Evolutionary conservation across 768 basidiomycete species (phyloP).

Genomic region (Leucocoprinus sp.): DNA sequence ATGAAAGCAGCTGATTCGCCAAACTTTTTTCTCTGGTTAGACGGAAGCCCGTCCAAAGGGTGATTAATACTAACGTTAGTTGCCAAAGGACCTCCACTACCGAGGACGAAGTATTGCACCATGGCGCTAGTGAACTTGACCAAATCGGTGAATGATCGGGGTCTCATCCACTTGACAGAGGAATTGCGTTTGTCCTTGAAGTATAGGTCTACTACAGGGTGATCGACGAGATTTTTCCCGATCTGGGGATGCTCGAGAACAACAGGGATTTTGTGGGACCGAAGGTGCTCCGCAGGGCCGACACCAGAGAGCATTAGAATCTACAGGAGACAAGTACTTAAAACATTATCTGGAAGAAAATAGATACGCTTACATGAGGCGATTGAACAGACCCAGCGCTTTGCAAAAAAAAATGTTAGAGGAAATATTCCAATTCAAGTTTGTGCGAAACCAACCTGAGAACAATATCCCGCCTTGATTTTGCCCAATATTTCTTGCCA

Average conservation of each 20-base stretch:
- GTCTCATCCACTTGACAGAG: constrained; percentile 34
- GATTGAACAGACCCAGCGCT: constrained; percentile 39
- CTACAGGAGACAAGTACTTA: constrained; percentile 21
- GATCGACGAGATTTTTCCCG: constrained; percentile 70
- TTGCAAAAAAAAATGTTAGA: neutral
- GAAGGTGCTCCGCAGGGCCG: constrained; percentile 55
- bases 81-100: constrained; percentile 41
- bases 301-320: constrained; percentile 73
- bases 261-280: constrained; percentile 44
- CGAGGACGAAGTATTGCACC: constrained; percentile 33
- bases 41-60: neutral
- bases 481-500: constrained; percentile 34
- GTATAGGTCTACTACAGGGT: constrained; percentile 47
- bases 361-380: constrained; percentile 48
- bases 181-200: constrained; percentile 42
- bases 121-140: constrained; percentile 24
- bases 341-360: neutral
- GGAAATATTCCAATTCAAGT: neutral
- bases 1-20: constrained; percentile 54
- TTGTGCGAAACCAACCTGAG: constrained; percentile 37
- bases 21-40: constrained; percentile 21
- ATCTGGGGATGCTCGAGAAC: constrained; percentile 64
- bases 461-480: constrained; percentile 51
- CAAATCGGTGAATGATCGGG: constrained; percentile 20
- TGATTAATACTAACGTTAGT: constrained; percentile 37